Conservation (phyloP, 2,329 filamentous ascomycete species). For the Aspergillus sp. region DNA sequence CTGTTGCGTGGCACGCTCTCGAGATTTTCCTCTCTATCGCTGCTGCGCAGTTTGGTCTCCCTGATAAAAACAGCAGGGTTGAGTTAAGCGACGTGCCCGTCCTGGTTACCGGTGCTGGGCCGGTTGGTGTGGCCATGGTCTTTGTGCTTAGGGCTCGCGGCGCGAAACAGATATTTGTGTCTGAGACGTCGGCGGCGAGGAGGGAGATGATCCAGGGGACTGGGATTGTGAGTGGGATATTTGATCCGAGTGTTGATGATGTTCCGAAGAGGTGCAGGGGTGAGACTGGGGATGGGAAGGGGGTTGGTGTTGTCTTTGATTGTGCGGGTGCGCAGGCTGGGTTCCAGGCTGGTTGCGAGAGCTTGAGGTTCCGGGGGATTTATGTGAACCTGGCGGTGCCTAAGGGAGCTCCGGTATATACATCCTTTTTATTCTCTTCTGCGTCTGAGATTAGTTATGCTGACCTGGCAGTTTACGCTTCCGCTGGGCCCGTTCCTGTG, state of each 20-base stretch:
- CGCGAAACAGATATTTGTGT: slow-evolving; percentile 5
- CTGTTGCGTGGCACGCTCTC: slow-evolving; percentile 13
- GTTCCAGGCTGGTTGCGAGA: slow-evolving; percentile 1
- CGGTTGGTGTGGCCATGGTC: slow-evolving; percentile 2
- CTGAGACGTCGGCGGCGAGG: slow-evolving; percentile 2
- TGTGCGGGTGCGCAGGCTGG: slow-evolving; percentile 13
- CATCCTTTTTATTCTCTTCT: too few species aligned
- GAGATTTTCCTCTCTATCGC: neutral
- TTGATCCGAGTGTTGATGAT: slow-evolving; percentile 3
- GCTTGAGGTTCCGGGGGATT: slow-evolving; percentile 9
- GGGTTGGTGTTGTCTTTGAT: slow-evolving; percentile 11
- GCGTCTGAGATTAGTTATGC: neutral
- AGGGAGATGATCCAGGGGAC: neutral
- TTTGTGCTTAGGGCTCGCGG: slow-evolving; percentile 9
- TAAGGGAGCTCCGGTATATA: slow-evolving; percentile 1
- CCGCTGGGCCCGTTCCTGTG: slow-evolving; percentile 4
- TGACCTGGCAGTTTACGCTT: slow-evolving; percentile 2
- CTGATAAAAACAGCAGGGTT: neutral
- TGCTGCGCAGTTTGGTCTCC: neutral
- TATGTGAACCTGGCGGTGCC: slow-evolving; percentile 14
- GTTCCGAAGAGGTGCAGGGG: neutral
- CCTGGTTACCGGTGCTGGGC: slow-evolving; percentile 8
- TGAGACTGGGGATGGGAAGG: neutral
- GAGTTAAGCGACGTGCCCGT: neutral
- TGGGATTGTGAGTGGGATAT: neutral